Evolutionary conservation across 2,329 filamentous ascomycete species (phyloP).

Genomic region (Pseudocercospora pini-densiflorae): DNA sequence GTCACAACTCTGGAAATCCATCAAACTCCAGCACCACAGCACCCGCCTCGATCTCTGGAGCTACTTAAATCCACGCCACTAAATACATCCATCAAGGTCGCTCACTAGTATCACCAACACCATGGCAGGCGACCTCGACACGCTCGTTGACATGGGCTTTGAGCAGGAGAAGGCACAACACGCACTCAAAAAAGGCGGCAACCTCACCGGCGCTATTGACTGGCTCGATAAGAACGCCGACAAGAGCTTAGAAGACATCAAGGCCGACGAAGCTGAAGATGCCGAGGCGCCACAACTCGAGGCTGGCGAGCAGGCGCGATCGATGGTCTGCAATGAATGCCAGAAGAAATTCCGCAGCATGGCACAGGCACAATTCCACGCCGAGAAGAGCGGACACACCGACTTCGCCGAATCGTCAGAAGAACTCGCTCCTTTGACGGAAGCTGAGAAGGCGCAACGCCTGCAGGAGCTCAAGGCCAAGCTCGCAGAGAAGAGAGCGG

Average conservation of each 20-base stretch:
- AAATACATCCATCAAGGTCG: conserved; percentile 1
- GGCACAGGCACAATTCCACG: conserved; percentile 86
- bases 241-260: conserved; percentile 81
- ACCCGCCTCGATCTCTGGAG: background rate
- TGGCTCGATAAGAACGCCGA: conserved; percentile 95
- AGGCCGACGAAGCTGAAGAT: conserved; percentile 49
- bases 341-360: conserved; percentile 86
- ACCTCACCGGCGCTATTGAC: conserved; percentile 81
- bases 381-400: conserved; percentile 84
- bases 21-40: background rate
- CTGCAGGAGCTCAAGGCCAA: conserved; percentile 75
- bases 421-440: conserved; percentile 86
- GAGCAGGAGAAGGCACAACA: conserved; percentile 80
- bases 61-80: conserved; percentile 6
- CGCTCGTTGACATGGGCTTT: conserved; percentile 74
- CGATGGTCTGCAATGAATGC: conserved; percentile 92
- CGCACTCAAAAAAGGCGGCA: conserved; percentile 81
- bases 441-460: conserved; percentile 84
- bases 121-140: conserved; percentile 61
- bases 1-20: background rate
- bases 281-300: conserved; percentile 63
- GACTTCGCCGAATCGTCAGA: conserved; percentile 95
- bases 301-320: conserved; percentile 73
- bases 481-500: conserved; percentile 72
- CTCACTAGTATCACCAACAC: conserved; percentile 12